These are phyloP conservation scores for Alliaria petiolata DNA, from an alignment of 345 rosid species.

Conservation along the genomic window DNA sequence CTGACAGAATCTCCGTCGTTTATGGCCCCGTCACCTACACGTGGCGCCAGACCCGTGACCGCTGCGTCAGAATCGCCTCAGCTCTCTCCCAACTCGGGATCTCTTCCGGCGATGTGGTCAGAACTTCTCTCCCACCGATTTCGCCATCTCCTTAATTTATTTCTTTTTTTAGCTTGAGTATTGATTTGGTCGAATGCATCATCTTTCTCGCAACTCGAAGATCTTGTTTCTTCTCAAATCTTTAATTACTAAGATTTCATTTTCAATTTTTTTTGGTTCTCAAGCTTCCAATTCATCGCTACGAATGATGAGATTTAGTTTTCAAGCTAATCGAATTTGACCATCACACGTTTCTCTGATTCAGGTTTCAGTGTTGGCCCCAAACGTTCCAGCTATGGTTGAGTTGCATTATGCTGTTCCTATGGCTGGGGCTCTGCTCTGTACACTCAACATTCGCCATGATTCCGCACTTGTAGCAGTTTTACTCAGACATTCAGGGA, in stretches of 20 bases:
- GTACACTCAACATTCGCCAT: constrained; percentile 69
- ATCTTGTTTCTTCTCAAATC: no score
- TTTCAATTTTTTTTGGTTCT: no score
- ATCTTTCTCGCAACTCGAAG: no score
- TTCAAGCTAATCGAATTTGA: not conserved
- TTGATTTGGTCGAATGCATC: not conserved
- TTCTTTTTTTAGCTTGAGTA: no score
- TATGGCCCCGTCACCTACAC: constrained; percentile 48
- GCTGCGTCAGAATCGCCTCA: constrained; percentile 68
- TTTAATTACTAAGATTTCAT: no score
- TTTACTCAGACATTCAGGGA: constrained; percentile 52
- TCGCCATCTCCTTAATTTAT: not conserved
- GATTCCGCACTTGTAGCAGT: constrained; percentile 58
- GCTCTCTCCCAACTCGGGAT: constrained; percentile 42
- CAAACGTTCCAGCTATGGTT: constrained; percentile 72
- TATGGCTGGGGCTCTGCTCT: constrained; percentile 77
- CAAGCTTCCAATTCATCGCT: not conserved
- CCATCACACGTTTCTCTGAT: not conserved
- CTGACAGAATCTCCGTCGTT: constrained; percentile 44
- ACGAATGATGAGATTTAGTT: not conserved
- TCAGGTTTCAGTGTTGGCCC: constrained; percentile 67
- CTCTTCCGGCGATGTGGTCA: constrained; percentile 51
- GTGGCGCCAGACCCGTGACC: constrained; percentile 57
- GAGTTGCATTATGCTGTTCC: constrained; percentile 88
- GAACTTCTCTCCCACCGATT: not conserved